Evolutionary conservation across 192 early-diverging fungal species (phyloP).

Genomic region (Coemansia interrupta): DNA sequence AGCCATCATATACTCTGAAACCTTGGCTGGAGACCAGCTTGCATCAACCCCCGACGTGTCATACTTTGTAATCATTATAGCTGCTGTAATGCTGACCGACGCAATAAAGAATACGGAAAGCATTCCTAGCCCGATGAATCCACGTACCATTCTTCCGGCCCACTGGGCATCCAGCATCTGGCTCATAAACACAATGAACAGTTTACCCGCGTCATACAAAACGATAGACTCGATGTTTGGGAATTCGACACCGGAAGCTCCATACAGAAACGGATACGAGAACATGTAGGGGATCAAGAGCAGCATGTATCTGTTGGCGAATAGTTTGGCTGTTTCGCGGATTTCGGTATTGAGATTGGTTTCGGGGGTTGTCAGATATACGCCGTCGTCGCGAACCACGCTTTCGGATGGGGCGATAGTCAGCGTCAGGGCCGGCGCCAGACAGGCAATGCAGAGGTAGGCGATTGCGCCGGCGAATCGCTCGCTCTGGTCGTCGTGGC

Average conservation of each 20-base stretch:
- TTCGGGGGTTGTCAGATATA: constrained; percentile 32
- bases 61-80: background rate
- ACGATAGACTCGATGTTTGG: constrained; percentile 21
- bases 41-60: constrained; percentile 13
- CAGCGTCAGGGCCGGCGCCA: constrained; percentile 22
- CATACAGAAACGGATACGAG: constrained; percentile 14
- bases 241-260: constrained; percentile 17
- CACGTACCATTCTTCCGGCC: constrained; percentile 23
- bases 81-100: background rate
- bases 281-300: constrained; percentile 14
- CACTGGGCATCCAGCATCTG: constrained; percentile 36
- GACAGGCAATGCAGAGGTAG: constrained; percentile 15
- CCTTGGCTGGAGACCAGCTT: constrained; percentile 1
- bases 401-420: constrained; percentile 30
- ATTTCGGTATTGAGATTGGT: constrained; percentile 19
- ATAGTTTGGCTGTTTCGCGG: constrained; percentile 18
- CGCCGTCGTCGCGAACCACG: constrained; percentile 39
- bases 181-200: constrained; percentile 30
- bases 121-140: constrained; percentile 12
- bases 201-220: constrained; percentile 32
- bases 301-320: constrained; percentile 25
- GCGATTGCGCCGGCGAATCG: constrained; percentile 18
- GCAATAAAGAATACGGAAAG: constrained; percentile 14
- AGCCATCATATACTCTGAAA: constrained; percentile 14
- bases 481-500: constrained; percentile 4